These are phyloP conservation scores for Fusarium pseudocircinatum DNA, from an alignment of 2,329 filamentous ascomycete genomes.

Conservation along the genomic window DNA sequence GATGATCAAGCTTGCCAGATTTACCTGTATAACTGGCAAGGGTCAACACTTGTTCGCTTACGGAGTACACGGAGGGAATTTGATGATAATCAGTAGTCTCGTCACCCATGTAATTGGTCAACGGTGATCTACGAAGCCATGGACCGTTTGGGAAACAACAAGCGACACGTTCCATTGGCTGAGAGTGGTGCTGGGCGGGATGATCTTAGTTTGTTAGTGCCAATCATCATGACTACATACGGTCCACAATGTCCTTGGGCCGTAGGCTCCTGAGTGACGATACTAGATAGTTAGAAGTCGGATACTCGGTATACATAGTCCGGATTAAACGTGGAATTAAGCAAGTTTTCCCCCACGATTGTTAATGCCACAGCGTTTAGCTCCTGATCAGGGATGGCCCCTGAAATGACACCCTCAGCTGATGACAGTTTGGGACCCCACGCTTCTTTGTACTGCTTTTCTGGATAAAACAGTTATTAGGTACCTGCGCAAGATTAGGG, in stretches of 20 bases:
- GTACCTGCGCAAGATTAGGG: too few relatives aligned
- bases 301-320: neutral
- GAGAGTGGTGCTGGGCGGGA: neutral
- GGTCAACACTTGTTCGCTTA: neutral
- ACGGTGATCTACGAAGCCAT: neutral
- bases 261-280: neutral
- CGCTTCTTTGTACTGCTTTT: too few relatives aligned
- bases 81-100: neutral
- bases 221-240: neutral
- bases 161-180: neutral
- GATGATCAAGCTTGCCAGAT: rapidly evolving
- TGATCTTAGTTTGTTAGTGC: neutral
- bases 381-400: neutral
- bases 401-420: rapidly evolving
- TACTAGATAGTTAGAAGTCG: too few relatives aligned
- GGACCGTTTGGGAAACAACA: neutral
- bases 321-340: neutral
- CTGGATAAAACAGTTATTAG: too few relatives aligned
- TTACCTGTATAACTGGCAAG: neutral
- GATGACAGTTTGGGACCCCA: neutral
- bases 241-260: neutral
- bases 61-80: neutral
- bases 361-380: neutral
- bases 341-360: neutral
- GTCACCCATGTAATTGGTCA: rapidly evolving